Evolutionary conservation across 139 green algal genomes (phyloP).

Genomic region (Tetratostichococcus sp.): DNA sequence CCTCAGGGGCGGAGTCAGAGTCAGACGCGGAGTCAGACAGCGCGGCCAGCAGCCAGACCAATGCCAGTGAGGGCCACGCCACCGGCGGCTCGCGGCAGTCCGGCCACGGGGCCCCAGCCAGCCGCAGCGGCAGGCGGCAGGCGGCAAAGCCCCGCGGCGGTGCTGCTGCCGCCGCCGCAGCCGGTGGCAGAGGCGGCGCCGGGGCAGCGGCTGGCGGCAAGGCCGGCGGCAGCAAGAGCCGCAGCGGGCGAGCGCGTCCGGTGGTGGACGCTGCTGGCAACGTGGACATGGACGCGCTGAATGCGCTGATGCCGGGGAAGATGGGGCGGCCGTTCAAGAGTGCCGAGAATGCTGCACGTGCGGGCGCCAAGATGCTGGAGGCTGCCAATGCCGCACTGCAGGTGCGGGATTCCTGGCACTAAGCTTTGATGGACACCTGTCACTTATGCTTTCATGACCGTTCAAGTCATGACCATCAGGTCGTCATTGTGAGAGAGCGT

Average conservation of each 20-base stretch:
- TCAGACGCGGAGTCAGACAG: constrained; percentile 9
- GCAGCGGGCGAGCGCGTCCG: constrained; percentile 4
- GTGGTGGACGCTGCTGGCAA: neutral
- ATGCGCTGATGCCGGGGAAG: constrained; percentile 16
- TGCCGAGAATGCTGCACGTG: neutral
- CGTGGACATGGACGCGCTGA: neutral
- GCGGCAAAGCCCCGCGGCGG: neutral
- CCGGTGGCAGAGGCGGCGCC: no score
- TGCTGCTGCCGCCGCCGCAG: no score
- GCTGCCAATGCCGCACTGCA: constrained; percentile 12
- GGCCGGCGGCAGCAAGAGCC: neutral
- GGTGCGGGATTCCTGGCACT: no score
- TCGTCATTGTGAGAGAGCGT: no score
- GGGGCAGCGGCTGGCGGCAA: neutral
- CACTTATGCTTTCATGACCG: no score
- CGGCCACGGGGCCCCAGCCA: neutral
- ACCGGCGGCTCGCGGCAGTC: neutral
- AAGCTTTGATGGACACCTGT: no score
- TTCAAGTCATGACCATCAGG: no score
- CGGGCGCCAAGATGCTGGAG: constrained; percentile 6
- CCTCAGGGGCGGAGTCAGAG: neutral
- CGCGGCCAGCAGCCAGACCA: constrained; percentile 8
- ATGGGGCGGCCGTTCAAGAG: constrained; percentile 4
- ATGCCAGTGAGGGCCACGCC: constrained; percentile 2
- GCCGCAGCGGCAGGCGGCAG: no score